phyloP scores from a whole-genome alignment of 2,329 filamentous ascomycete species.

The Stagonosporopsis tanaceti region DNA sequence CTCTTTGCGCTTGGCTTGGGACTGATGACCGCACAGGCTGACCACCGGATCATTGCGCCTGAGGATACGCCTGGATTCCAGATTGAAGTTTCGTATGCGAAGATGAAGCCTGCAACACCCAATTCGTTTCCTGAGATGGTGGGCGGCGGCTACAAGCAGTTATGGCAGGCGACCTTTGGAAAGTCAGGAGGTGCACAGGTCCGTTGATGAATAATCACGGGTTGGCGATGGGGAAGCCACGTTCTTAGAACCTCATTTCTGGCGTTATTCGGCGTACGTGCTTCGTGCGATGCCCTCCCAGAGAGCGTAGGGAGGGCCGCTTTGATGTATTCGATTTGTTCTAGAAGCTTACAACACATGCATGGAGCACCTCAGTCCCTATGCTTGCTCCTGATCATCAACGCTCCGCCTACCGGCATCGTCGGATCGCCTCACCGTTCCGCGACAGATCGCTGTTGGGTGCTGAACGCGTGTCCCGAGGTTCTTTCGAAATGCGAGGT shows the following conservation, averaged over 20 bases:
- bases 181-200: conserved; percentile 12
- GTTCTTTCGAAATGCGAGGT: conserved; percentile 3
- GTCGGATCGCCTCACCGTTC: conserved; percentile 4
- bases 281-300: background rate
- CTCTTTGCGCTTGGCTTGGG: background rate
- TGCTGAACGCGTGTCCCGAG: conserved; percentile 4
- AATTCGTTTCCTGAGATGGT: conserved; percentile 25
- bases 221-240: background rate
- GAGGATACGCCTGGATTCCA: conserved; percentile 48
- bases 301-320: background rate
- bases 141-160: conserved; percentile 17
- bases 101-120: conserved; percentile 47
- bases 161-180: conserved; percentile 16
- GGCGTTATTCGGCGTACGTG: conserved; percentile 2
- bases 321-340: conserved; percentile 7
- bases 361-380: conserved; percentile 12
- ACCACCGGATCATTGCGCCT: conserved; percentile 45
- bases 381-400: conserved; percentile 14
- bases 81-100: conserved; percentile 51
- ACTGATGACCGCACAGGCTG: conserved; percentile 37
- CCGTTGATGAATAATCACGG: background rate
- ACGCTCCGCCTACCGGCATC: conserved; percentile 9
- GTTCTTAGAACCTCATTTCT: background rate
- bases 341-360: conserved; percentile 15
- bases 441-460: background rate